Conservation (phyloP, 305 asterid species). For the Striga hermonthica region DNA sequence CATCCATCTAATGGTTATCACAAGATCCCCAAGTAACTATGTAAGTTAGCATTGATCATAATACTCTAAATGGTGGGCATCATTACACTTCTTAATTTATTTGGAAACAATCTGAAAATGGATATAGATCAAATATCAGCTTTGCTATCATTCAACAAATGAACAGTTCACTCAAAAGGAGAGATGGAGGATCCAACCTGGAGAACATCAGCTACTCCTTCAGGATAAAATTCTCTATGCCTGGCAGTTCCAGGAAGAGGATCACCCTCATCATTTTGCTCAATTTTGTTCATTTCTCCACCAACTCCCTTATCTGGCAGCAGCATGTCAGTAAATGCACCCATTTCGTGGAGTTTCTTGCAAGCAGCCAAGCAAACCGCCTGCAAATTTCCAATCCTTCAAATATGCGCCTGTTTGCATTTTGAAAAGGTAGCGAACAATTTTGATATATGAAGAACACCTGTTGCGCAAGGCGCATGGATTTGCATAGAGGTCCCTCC, state of each 20-base stretch:
- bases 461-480: conserved; percentile 99
- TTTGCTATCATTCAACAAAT: conserved; percentile 15
- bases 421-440: conserved; percentile 18
- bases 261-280: conserved; percentile 86
- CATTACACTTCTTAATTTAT: conserved; percentile 5
- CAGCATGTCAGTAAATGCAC: conserved; percentile 98
- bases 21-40: conserved; percentile 20
- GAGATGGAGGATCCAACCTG: conserved; percentile 53
- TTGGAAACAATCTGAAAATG: conserved; percentile 10
- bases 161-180: conserved; percentile 27
- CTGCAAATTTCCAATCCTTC: conserved; percentile 43
- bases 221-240: conserved; percentile 99
- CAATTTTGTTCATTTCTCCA: conserved; percentile 66
- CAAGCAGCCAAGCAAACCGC: conserved; percentile 99
- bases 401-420: conserved; percentile 27
- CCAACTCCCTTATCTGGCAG: conserved; percentile 96
- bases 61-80: background rate
- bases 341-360: conserved; percentile 99
- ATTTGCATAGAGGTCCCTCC: conserved; percentile 94
- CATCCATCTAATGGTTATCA: conserved; percentile 9
- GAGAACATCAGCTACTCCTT: conserved; percentile 93
- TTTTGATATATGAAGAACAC: conserved; percentile 42
- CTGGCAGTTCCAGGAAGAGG: conserved; percentile 97
- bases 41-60: background rate
- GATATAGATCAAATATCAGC: conserved; percentile 27